These are phyloP conservation scores for Colletotrichum chrysophilum DNA, from an alignment of 2,329 filamentous ascomycete species.

Conservation along the genomic window DNA sequence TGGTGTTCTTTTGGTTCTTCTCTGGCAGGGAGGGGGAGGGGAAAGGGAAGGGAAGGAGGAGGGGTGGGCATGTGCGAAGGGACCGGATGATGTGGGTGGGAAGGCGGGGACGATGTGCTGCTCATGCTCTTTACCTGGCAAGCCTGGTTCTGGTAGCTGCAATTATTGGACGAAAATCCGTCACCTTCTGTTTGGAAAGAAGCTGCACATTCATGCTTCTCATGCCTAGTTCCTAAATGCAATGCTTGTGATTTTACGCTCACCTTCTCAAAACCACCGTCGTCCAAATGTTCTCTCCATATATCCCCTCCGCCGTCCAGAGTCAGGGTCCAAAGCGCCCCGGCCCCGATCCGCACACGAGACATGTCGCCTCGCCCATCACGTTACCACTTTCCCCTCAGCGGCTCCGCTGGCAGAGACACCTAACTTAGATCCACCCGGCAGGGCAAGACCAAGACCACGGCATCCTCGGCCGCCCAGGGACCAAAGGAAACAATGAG, in stretches of 20 bases:
- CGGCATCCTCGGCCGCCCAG: neutral
- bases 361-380: neutral
- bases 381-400: neutral
- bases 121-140: neutral
- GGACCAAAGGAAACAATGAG: neutral
- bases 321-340: neutral
- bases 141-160: neutral
- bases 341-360: neutral
- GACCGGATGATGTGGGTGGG: constrained; percentile 6
- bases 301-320: neutral
- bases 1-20: neutral
- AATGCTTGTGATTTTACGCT: neutral
- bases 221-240: neutral
- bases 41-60: neutral
- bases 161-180: neutral
- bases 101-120: neutral
- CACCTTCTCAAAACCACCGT: neutral
- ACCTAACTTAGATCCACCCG: neutral
- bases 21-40: neutral
- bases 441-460: neutral
- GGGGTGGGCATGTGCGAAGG: neutral
- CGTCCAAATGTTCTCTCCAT: neutral
- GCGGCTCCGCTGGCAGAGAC: neutral
- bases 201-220: neutral
- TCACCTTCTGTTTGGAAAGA: neutral